Percentiles rank a stretch among this genome's conserved stretches.
Conservation (phyloP, 129 eudicot genomes). For the Logfia minima region DNA sequence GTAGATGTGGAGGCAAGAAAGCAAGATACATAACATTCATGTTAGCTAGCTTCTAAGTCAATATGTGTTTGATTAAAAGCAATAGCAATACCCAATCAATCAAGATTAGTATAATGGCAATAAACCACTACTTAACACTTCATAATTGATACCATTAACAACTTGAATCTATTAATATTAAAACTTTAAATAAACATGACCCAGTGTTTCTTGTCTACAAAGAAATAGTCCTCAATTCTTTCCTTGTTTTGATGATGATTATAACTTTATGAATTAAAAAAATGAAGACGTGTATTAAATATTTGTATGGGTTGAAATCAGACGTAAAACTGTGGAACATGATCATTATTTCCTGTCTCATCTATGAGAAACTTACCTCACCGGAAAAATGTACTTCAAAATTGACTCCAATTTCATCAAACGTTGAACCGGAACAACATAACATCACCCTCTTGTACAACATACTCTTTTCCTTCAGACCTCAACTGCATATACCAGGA, state of each 20-base stretch:
- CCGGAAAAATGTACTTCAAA: conserved; percentile 4
- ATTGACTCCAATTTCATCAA: conserved; percentile 29
- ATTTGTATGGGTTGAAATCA: conserved; percentile 5
- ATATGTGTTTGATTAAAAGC: conserved; percentile 40
- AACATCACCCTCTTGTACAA: conserved; percentile 95
- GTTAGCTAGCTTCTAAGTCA: conserved; percentile 40
- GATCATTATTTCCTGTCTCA: neutral
- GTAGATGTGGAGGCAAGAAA: conserved; percentile 12
- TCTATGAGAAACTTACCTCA: conserved; percentile 22
- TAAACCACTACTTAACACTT: conserved; percentile 14
- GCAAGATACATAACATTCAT: conserved; percentile 6
- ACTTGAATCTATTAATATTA: conserved; percentile 3
- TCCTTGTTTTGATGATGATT: conserved; percentile 1
- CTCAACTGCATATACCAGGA: conserved; percentile 62
- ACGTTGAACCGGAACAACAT: conserved; percentile 94
- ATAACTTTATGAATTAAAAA: neutral
- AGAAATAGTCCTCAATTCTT: neutral
- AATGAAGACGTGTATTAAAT: neutral
- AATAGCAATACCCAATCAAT: conserved; percentile 19
- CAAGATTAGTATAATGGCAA: conserved; percentile 25
- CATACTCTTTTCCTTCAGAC: conserved; percentile 90
- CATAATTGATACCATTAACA: conserved; percentile 28
- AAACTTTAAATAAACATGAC: conserved; percentile 9
- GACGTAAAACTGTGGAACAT: neutral
- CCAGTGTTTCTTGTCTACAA: conserved; percentile 21